These are phyloP conservation scores for Tylopilus sp. DNA, from an alignment of 768 basidiomycete species.

Conservation along the genomic window DNA sequence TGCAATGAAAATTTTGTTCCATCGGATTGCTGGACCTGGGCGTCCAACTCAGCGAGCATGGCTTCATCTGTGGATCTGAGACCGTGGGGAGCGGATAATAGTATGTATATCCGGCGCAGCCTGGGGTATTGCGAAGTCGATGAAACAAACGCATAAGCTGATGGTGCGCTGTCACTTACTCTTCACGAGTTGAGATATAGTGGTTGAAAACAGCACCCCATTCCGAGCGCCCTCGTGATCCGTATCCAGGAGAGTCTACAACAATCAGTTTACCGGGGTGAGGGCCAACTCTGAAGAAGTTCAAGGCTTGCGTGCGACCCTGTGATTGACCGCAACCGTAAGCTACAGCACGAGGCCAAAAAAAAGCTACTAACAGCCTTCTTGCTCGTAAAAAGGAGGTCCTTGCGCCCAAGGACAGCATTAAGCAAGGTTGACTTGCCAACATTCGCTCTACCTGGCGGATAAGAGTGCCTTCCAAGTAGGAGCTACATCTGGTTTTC, in stretches of 20 bases:
- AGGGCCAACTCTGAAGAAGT: conserved; percentile 70
- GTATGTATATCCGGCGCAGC: conserved; percentile 64
- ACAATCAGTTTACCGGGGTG: conserved; percentile 52
- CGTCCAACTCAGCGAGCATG: conserved; percentile 56
- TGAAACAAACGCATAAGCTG: background rate
- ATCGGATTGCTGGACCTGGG: conserved; percentile 28
- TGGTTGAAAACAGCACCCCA: conserved; percentile 71
- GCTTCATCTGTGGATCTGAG: conserved; percentile 51
- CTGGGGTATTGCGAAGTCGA: conserved; percentile 32
- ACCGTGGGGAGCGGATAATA: conserved; percentile 67
- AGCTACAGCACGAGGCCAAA: background rate
- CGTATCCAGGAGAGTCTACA: conserved; percentile 83
- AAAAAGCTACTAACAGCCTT: conserved; percentile 52
- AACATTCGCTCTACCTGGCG: conserved; percentile 68
- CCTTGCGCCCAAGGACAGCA: conserved; percentile 55
- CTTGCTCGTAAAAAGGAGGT: conserved; percentile 60
- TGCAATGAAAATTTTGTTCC: conserved; percentile 58
- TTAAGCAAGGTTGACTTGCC: conserved; percentile 78
- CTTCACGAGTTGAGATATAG: conserved; percentile 56
- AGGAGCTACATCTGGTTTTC: background rate
- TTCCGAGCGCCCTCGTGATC: conserved; percentile 64
- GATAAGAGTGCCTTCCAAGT: background rate
- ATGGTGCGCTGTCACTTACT: conserved; percentile 42
- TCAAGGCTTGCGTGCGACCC: conserved; percentile 71
- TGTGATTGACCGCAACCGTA: conserved; percentile 22